phyloP scores from a whole-genome alignment of 1,139 yeast genomes.

The Lodderomyces metapsilosis region DNA sequence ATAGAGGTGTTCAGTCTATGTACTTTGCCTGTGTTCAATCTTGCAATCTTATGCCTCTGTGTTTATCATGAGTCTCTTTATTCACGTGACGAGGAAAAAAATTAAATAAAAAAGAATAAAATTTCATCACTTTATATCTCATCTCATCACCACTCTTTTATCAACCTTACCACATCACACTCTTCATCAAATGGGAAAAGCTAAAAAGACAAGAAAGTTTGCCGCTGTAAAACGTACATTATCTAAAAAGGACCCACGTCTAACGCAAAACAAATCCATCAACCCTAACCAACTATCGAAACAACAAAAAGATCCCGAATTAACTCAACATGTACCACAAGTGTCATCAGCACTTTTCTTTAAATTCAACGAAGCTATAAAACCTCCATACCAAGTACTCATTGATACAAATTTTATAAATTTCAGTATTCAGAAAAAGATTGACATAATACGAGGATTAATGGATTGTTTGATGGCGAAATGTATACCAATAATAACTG shows the following conservation, averaged over 20 bases:
- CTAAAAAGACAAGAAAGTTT: conserved; percentile 91
- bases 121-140: background rate
- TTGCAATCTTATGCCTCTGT: too few species aligned
- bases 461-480: conserved; percentile 95
- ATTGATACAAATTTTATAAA: conserved; percentile 96
- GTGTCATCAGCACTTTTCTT: conserved; percentile 94
- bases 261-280: conserved; percentile 28
- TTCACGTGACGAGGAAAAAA: too few species aligned
- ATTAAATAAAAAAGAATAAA: background rate
- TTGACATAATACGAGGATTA: conserved; percentile 90
- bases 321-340: conserved; percentile 85
- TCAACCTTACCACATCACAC: background rate
- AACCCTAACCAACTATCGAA: conserved; percentile 17
- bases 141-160: conserved; percentile 3
- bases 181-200: conserved; percentile 73
- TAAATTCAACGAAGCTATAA: conserved; percentile 89
- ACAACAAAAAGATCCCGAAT: conserved; percentile 65
- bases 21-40: too few species aligned
- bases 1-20: too few species aligned
- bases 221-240: conserved; percentile 86
- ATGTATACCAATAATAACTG: conserved; percentile 93
- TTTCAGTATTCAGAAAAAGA: conserved; percentile 91
- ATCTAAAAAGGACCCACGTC: conserved; percentile 68
- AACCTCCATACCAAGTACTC: conserved; percentile 94
- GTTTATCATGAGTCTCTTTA: too few species aligned